Evolutionary conservation across 345 rosid genomes (phyloP).

Genomic region (Linum usitatissimum): DNA sequence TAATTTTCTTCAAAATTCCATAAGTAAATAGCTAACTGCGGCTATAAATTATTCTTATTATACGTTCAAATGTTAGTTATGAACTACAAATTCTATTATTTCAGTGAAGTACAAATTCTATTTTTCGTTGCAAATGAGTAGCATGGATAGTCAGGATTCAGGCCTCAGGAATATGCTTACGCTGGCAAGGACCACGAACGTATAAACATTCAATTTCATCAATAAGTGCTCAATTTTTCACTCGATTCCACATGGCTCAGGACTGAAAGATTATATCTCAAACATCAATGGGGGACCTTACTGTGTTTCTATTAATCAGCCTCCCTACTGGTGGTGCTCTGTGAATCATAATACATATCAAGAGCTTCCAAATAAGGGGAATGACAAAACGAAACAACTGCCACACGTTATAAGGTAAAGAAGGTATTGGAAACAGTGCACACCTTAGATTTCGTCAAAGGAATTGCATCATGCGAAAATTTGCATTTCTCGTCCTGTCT

Average conservation of each 20-base stretch:
- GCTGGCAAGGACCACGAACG: background rate
- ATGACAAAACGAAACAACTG: background rate
- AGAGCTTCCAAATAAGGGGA: background rate
- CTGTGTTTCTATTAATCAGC: background rate
- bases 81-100: no score
- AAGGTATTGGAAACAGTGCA: constrained; percentile 2
- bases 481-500: constrained; percentile 75
- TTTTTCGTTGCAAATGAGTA: background rate
- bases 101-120: background rate
- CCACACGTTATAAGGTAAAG: background rate
- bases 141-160: background rate
- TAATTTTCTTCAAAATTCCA: background rate
- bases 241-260: background rate
- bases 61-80: background rate
- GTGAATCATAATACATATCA: background rate
- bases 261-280: background rate
- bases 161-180: background rate
- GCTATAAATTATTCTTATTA: background rate
- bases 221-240: background rate
- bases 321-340: background rate
- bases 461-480: constrained; percentile 70
- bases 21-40: background rate
- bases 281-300: background rate
- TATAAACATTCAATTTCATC: background rate
- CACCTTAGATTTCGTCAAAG: constrained; percentile 77